Percentiles rank a stretch among this genome's conserved stretches.
These are phyloP conservation scores for Neurospora sp. DNA, from an alignment of 2,329 filamentous ascomycete species.

Conservation along the genomic window DNA sequence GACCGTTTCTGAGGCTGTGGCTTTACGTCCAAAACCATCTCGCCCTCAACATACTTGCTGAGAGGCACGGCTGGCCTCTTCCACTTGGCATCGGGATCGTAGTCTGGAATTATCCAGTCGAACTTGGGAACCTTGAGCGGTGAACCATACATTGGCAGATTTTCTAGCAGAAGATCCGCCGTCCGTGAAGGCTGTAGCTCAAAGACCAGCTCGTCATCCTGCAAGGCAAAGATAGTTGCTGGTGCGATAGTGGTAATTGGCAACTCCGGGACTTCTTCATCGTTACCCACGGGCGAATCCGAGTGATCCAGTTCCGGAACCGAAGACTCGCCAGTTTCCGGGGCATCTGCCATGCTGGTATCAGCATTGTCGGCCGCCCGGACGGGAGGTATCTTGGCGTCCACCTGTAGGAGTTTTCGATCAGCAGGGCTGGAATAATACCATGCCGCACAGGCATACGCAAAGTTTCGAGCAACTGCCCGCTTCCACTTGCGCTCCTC, in stretches of 20 bases:
- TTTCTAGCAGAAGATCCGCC: constrained; percentile 66
- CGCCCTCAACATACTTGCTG: constrained; percentile 77
- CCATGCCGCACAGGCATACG: constrained; percentile 77
- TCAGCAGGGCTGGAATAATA: constrained; percentile 55
- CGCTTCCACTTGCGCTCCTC: constrained; percentile 94
- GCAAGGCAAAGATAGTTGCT: constrained; percentile 73
- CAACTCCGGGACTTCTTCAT: constrained; percentile 26
- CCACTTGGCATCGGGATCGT: constrained; percentile 62
- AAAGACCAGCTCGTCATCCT: constrained; percentile 73
- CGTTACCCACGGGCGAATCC: constrained; percentile 41
- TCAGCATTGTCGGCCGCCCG: constrained; percentile 19
- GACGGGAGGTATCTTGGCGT: constrained; percentile 37
- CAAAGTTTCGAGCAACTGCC: constrained; percentile 68
- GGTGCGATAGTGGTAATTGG: constrained; percentile 47
- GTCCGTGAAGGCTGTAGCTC: constrained; percentile 63
- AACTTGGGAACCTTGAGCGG: constrained; percentile 49
- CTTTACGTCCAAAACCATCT: constrained; percentile 59
- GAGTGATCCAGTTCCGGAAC: constrained; percentile 61
- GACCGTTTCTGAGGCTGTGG: constrained; percentile 66
- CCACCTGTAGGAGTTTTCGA: constrained; percentile 59
- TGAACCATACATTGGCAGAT: constrained; percentile 71
- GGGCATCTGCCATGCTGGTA: constrained; percentile 15
- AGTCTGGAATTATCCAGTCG: constrained; percentile 47
- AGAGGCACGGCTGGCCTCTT: constrained; percentile 69
- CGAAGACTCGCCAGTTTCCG: constrained; percentile 32